These are phyloP conservation scores for Millerozyma acaciae DNA, from an alignment of 805 yeast species.

Conservation along the genomic window DNA sequence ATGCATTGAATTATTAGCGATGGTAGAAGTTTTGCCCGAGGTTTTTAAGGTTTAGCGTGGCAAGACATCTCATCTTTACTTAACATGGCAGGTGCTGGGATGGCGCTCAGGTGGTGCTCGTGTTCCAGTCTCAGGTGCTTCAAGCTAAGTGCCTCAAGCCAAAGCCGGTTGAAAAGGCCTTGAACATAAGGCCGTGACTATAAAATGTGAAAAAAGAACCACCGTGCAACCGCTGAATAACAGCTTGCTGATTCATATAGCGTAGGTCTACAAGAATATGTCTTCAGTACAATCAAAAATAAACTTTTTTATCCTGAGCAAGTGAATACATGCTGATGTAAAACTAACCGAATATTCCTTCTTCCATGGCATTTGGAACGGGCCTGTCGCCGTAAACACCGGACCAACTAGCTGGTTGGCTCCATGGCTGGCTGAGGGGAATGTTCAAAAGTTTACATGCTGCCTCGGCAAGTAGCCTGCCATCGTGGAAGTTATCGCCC, in stretches of 20 bases:
- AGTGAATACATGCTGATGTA: neutral
- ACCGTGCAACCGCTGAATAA: neutral
- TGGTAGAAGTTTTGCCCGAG: neutral
- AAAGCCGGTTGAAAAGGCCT: no score
- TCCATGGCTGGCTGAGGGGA: slow-evolving; percentile 27
- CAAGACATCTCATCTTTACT: no score
- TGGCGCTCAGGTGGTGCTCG: no score
- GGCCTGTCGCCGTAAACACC: slow-evolving; percentile 79
- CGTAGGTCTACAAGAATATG: neutral
- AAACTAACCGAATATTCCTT: slow-evolving; percentile 62
- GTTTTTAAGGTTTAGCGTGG: no score
- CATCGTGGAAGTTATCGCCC: slow-evolving; percentile 83
- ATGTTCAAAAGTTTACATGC: slow-evolving; percentile 22
- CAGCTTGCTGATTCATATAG: neutral
- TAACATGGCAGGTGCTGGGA: no score
- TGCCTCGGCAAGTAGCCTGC: slow-evolving; percentile 45
- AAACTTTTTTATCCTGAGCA: neutral
- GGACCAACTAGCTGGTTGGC: slow-evolving; percentile 73
- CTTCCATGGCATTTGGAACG: slow-evolving; percentile 65
- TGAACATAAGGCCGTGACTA: no score
- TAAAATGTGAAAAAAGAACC: no score
- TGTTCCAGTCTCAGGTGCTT: no score
- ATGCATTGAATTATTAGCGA: slow-evolving; percentile 33
- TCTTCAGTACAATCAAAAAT: neutral
- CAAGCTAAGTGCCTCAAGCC: no score